Percentiles rank a stretch among this genome's conserved stretches.
phyloP scores from a whole-genome alignment of 345 rosid genomes.

The Linum usitatissimum region DNA sequence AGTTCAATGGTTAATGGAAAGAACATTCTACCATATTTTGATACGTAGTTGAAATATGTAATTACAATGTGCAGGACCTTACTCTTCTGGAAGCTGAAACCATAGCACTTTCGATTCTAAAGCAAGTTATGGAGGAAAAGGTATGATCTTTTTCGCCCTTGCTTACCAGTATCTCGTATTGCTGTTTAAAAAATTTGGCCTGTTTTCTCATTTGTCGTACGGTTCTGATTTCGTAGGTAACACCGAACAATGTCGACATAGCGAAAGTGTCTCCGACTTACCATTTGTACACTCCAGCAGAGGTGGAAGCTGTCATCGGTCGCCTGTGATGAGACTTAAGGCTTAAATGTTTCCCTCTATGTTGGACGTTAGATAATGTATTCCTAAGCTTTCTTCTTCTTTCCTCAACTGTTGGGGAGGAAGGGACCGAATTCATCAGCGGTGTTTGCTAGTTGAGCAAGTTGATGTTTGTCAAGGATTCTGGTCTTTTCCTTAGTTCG shows the following conservation, averaged over 20 bases:
- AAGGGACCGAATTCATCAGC: not conserved
- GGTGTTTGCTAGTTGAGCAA: not conserved
- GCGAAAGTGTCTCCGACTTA: slow-evolving; percentile 79
- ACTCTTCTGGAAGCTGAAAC: slow-evolving; percentile 83
- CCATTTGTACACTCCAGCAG: slow-evolving; percentile 83
- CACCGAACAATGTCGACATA: slow-evolving; percentile 89
- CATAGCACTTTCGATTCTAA: slow-evolving; percentile 74
- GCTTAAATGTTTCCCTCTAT: not conserved
- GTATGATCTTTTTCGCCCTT: slow-evolving; percentile 19
- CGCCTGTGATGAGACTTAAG: slow-evolving; percentile 45
- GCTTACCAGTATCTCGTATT: too few relatives aligned
- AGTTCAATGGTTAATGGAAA: not conserved
- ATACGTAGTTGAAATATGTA: too few relatives aligned
- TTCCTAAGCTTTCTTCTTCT: slow-evolving; percentile 2
- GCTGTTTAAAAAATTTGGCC: too few relatives aligned
- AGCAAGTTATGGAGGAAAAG: slow-evolving; percentile 99
- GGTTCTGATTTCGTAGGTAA: slow-evolving; percentile 42
- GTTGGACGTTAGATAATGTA: not conserved
- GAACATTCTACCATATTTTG: too few relatives aligned
- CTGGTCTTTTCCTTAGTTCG: not conserved
- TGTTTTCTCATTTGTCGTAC: not conserved
- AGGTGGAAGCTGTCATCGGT: slow-evolving; percentile 80
- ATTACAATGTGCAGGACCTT: slow-evolving; percentile 40
- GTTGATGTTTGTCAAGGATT: not conserved
- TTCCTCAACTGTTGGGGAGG: not conserved